Percentiles rank a stretch among this genome's conserved stretches.
These are phyloP conservation scores for Bassia scoparia DNA, from an alignment of 148 eudicot species.

Conservation along the genomic window DNA sequence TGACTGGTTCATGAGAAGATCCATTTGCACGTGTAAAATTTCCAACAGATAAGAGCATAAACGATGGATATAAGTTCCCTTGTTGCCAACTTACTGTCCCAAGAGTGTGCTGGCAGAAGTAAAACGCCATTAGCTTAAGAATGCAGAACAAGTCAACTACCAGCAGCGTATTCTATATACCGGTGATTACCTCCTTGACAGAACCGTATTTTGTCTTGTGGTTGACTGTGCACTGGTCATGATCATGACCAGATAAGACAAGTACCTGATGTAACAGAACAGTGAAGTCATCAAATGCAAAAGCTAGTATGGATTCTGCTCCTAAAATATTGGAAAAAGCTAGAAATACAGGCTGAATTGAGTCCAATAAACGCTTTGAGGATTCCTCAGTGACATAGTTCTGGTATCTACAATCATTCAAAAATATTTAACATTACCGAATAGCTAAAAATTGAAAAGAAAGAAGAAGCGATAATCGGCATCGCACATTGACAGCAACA, in stretches of 20 bases:
- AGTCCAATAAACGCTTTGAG: conserved; percentile 51
- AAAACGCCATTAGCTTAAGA: conserved; percentile 22
- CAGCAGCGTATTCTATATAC: conserved; percentile 4
- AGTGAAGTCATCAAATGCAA: not conserved
- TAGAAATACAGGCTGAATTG: conserved; percentile 59
- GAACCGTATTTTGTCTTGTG: conserved; percentile 53
- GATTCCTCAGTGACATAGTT: conserved; percentile 67
- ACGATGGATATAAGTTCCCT: conserved; percentile 85
- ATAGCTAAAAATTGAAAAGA: not conserved
- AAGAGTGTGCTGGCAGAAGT: conserved; percentile 67
- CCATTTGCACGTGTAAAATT: conserved; percentile 38
- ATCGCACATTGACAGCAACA: not conserved
- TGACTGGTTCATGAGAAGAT: conserved; percentile 39
- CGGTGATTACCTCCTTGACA: conserved; percentile 63
- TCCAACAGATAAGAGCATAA: conserved; percentile 77
- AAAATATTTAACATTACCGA: not conserved
- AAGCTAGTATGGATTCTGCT: not conserved
- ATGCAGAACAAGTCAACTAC: not conserved
- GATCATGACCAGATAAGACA: conserved; percentile 91
- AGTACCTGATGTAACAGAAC: conserved; percentile 49
- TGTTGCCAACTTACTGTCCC: conserved; percentile 98
- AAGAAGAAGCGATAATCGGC: no score
- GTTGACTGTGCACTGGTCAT: conserved; percentile 82
- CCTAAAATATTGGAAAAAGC: conserved; percentile 5
- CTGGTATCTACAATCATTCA: conserved; percentile 64